Evolutionary conservation across 768 basidiomycete species (phyloP), one percentile per base, ranked within the genome.

Genomic region (Trametes cinnabarina): DNA sequence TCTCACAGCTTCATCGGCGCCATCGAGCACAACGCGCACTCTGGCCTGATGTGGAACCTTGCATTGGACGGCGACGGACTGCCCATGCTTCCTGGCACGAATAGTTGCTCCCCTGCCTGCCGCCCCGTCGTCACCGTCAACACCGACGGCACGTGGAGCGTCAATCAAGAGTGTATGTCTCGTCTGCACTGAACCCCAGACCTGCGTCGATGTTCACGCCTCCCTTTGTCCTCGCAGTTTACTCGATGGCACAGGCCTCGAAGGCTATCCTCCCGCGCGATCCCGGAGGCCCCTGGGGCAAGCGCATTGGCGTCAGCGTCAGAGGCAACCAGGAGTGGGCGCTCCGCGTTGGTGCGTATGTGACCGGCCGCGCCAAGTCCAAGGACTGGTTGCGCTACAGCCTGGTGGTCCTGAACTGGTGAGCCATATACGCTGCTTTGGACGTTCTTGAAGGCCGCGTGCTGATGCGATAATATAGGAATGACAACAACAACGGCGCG

Each of bases 1-100:
- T 30, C n/a, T 15, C 42, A 42, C 35, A 73, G 72, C 15, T 79
- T 77, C 66, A 76, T 78, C 32, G 77, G 80, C n/a, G 57, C 74
- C 5, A 61, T 79, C 20, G 66, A 73, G 55, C 72, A 76, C 64
- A 75, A 76, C 60, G 63, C 77, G 6, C 73, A 70, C 48, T 67
- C 81, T 35, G 86, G 76, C 0, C 72, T 90, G 20, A 87, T 89
- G 84, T 92, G 89, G 88, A 88, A 88, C 64, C 71, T 90, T 41
- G 89, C 86, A 0, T 76, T 87, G 9, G 83, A 90, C 40, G 74
- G 80, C 0, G 79, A 70, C 34, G 87, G 89, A 0, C 69, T 80
- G n/a, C 88, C 89, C 2, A 80, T 79, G 65, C 74, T 86, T 3
- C 86, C 87, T 0, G 84, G 85, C 6, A 82, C 84, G 2, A 74